Base-by-base conservation (phyloP, 2,329 filamentous ascomycete species). In the Apiospora koreana region DNA sequence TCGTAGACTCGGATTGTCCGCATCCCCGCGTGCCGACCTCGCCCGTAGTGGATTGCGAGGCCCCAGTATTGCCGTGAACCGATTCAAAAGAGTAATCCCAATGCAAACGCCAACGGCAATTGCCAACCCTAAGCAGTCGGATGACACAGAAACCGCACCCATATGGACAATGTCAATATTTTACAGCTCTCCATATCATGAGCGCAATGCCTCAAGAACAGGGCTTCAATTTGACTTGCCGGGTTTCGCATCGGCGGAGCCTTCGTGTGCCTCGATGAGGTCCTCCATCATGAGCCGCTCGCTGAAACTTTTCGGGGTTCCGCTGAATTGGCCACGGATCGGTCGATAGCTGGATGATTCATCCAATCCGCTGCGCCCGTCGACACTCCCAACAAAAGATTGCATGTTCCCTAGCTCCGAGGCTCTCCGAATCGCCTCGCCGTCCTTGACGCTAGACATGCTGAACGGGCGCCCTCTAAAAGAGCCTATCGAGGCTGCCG, bases 381-480 rank as follows among this genome's bases (percentile, higher is more conserved):
- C 84, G 18, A 88, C 76, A 62, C 86, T 86, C 1, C 86, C 87
- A 10, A 88, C 85, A 76, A 88, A 88, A 28, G 81, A 83, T 71
- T 81, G 83, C 65, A 88, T 78, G 23, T 85, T 81, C 46, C 86
- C 86, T 67, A 87, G 78, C 14, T 83, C 83, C 14, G 81, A 83
- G 2, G 86, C 86, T 73, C 82, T 80, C 31, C 83, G 85, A 70
- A 86, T 83, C 1, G 89, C 69, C 28, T 86, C 82, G 10, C 85
- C 81, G 66, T 86, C 82, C 65, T 82, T 83, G 64, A 89, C 83
- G 18, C 88, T 81, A 2, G 85, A 83, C 80, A 88, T 86, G 45
- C 83, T 81, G 65, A 89, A 84, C 18, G 86, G 82, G 25, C 82
- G 82, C 58, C 87, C 87, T 74, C 84, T 87, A 74, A 87, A 88